These are phyloP conservation scores for Vitellaria paradoxa DNA, from an alignment of 179 eudicot species.

Conservation along the genomic window DNA sequence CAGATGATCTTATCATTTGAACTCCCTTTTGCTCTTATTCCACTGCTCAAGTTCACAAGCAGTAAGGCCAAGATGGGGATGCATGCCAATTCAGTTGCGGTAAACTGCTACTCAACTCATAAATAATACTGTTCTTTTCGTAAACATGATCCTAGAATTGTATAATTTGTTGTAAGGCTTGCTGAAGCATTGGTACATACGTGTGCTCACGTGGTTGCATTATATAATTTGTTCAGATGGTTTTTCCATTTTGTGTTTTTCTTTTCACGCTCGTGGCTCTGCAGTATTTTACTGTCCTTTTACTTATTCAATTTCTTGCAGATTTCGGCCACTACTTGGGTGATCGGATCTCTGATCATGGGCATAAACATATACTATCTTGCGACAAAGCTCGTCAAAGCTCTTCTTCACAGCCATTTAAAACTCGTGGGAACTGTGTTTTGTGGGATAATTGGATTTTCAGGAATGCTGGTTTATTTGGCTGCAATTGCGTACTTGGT, in stretches of 20 bases:
- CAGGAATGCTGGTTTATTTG: constrained; percentile 66
- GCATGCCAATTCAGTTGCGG: constrained; percentile 69
- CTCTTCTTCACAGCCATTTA: constrained; percentile 63
- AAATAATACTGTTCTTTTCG: neutral
- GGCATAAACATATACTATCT: constrained; percentile 84
- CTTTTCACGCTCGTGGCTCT: neutral
- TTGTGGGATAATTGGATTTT: constrained; percentile 69
- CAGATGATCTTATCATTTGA: constrained; percentile 99
- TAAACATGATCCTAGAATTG: neutral
- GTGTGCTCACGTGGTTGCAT: too few relatives aligned
- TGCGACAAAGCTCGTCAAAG: constrained; percentile 54
- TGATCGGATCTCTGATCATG: constrained; percentile 83
- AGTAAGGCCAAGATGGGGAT: constrained; percentile 95
- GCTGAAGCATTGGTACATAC: neutral
- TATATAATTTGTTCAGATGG: neutral
- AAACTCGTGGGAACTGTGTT: constrained; percentile 43
- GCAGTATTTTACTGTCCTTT: neutral
- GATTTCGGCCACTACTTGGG: constrained; percentile 86
- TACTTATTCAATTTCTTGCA: constrained; percentile 22
- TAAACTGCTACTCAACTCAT: constrained; percentile 22
- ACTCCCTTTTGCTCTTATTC: constrained; percentile 97
- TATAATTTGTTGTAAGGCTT: neutral
- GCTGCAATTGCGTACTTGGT: constrained; percentile 72
- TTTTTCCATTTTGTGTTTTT: neutral
- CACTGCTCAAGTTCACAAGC: constrained; percentile 97